Percentiles rank a stretch among this genome's conserved stretches.
These are phyloP conservation scores for Litsea cubeba DNA, from an alignment of 164 flowering plant genomes.

Conservation along the genomic window DNA sequence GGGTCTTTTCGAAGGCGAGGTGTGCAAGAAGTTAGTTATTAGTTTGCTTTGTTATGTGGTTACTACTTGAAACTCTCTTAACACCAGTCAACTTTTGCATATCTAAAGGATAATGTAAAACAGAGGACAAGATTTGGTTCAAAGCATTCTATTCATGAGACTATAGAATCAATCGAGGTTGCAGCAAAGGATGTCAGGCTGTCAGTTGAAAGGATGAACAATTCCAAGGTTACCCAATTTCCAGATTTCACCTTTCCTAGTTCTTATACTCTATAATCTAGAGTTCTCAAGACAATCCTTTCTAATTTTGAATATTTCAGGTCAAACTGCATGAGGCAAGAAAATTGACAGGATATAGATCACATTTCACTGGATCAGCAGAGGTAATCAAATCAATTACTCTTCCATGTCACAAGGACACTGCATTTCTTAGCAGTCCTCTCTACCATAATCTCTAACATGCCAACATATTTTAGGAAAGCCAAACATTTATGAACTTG, in stretches of 20 bases:
- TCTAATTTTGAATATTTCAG: constrained; percentile 20
- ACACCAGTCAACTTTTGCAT: neutral
- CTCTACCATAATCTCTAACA: no score
- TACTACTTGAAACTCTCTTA: no score
- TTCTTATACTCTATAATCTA: neutral
- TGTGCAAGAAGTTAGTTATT: constrained; percentile 9
- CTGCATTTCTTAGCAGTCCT: neutral
- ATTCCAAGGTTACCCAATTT: constrained; percentile 41
- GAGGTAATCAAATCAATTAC: constrained; percentile 38
- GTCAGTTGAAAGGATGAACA: constrained; percentile 51
- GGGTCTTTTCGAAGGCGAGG: constrained; percentile 51
- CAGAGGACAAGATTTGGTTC: constrained; percentile 56
- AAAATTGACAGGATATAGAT: constrained; percentile 39
- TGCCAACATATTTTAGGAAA: no score
- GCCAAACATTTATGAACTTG: no score
- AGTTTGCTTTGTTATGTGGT: neutral
- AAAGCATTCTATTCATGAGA: constrained; percentile 45
- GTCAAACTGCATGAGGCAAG: constrained; percentile 42
- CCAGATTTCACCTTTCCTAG: neutral
- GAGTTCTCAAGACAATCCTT: neutral
- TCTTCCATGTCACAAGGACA: neutral
- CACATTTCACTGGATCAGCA: constrained; percentile 45
- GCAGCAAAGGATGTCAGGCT: constrained; percentile 64
- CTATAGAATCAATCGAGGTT: constrained; percentile 61
- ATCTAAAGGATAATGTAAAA: constrained; percentile 40